Conservation (phyloP, 768 basidiomycete species). For the Cyclocybe aegerita region DNA sequence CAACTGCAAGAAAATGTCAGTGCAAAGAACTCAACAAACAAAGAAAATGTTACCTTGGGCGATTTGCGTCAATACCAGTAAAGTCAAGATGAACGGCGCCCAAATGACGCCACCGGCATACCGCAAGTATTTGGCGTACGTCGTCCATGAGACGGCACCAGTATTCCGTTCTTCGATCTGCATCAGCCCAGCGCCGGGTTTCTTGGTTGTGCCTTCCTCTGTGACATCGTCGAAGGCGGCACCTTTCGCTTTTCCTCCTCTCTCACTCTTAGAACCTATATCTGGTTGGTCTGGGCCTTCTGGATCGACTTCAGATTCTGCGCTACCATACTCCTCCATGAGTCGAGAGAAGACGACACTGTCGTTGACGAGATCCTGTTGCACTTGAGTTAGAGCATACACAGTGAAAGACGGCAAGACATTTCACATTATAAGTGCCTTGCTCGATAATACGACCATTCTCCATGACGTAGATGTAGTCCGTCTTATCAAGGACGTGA, state of each 20-base stretch:
- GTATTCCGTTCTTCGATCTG: constrained; percentile 58
- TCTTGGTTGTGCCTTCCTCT: constrained; percentile 21
- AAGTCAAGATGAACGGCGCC: constrained; percentile 42
- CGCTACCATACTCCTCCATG: constrained; percentile 56
- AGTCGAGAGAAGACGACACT: constrained; percentile 47
- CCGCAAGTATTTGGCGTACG: constrained; percentile 48
- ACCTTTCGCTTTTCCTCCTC: constrained; percentile 9
- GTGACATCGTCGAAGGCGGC: constrained; percentile 3
- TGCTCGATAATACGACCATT: constrained; percentile 58
- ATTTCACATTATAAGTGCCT: constrained; percentile 49
- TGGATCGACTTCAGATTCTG: constrained; percentile 20
- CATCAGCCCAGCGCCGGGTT: constrained; percentile 36
- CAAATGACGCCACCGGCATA: constrained; percentile 49
- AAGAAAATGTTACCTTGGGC: constrained; percentile 41
- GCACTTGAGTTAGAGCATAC: neutral
- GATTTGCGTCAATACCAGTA: constrained; percentile 48
- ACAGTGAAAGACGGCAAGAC: neutral
- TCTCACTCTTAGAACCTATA: constrained; percentile 3
- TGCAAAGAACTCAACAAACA: constrained; percentile 32
- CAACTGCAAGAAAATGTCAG: constrained; percentile 38
- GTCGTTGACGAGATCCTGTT: constrained; percentile 43
- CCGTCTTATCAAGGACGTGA: constrained; percentile 56
- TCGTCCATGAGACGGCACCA: constrained; percentile 50
- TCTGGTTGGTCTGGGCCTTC: constrained; percentile 1
- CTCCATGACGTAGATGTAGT: constrained; percentile 68